Evolutionary conservation across 805 yeast genomes (phyloP).

Genomic region (Wickerhamomyces ciferrii): DNA sequence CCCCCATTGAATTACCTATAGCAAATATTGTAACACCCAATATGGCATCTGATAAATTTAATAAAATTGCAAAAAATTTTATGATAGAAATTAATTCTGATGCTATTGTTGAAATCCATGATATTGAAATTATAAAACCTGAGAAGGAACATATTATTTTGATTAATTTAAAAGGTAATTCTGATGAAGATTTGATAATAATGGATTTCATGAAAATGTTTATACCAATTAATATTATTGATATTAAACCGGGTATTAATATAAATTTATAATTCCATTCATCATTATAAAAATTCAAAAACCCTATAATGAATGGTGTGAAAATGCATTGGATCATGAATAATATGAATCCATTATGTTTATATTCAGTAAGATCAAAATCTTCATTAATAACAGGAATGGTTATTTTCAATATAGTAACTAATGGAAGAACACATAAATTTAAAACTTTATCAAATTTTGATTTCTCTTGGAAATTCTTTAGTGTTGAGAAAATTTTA

Average conservation of each 20-base stretch:
- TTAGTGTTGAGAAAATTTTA: slow-evolving; percentile 26
- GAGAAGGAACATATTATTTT: slow-evolving; percentile 24
- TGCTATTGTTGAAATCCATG: slow-evolving; percentile 57
- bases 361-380: background rate
- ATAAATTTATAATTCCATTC: slow-evolving; percentile 1
- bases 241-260: background rate
- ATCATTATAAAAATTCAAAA: slow-evolving; percentile 11
- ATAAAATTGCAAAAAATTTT: slow-evolving; percentile 54
- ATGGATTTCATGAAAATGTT: background rate
- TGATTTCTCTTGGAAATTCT: slow-evolving; percentile 21
- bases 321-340: slow-evolving; percentile 25
- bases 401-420: slow-evolving; percentile 27
- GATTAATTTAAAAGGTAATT: background rate
- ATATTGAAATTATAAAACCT: slow-evolving; percentile 66
- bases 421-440: slow-evolving; percentile 27
- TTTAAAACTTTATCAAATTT: slow-evolving; percentile 22
- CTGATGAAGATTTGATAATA: background rate
- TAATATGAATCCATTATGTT: slow-evolving; percentile 15
- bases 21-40: slow-evolving; percentile 90
- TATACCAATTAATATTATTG: background rate
- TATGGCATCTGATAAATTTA: slow-evolving; percentile 68
- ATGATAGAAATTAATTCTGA: slow-evolving; percentile 55
- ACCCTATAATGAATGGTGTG: slow-evolving; percentile 21
- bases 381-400: slow-evolving; percentile 29
- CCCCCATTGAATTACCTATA: slow-evolving; percentile 90